Percentiles rank a stretch among this genome's conserved stretches.
phyloP scores from a whole-genome alignment of 768 basidiomycete genomes.

The Lentinula aciculospora region DNA sequence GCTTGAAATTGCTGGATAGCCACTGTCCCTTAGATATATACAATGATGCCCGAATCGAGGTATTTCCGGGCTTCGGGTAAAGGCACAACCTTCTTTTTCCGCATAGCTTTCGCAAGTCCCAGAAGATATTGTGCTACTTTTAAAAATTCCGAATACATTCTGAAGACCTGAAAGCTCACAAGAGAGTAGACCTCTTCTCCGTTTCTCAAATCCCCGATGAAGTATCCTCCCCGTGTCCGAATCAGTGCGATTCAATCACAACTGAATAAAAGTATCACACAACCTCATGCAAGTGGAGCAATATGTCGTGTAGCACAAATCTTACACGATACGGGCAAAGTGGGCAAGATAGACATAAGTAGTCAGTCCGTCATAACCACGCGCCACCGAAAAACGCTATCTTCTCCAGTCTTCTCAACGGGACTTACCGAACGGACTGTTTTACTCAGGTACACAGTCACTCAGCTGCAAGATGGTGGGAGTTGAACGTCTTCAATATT shows the following conservation, averaged over 20 bases:
- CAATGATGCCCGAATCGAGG: not conserved
- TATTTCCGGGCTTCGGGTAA: not conserved
- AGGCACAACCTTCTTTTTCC: not conserved
- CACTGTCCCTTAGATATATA: not conserved
- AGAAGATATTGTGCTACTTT: too few species aligned
- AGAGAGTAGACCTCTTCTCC: too few species aligned
- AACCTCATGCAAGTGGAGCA: slow-evolving; percentile 8
- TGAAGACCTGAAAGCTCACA: too few species aligned
- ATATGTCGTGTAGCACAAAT: not conserved
- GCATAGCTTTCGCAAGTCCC: too few species aligned
- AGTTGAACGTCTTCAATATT: not conserved
- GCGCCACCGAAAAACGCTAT: too few species aligned
- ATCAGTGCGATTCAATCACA: not conserved
- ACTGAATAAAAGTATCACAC: slow-evolving; percentile 2
- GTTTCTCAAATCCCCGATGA: not conserved
- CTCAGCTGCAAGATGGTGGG: not conserved
- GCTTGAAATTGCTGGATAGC: not conserved
- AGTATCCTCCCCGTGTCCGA: not conserved
- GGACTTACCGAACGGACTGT: not conserved
- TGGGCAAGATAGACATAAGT: not conserved
- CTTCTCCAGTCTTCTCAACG: not conserved
- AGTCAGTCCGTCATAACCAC: not conserved
- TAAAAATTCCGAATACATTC: too few species aligned
- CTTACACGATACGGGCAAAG: not conserved
- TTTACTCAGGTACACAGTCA: not conserved